A percentile compares a stretch with the other conserved stretches of the same genome.
Evolutionary conservation across 441 rosid genomes (phyloP).

Genomic region (Corymbia calophylla): DNA sequence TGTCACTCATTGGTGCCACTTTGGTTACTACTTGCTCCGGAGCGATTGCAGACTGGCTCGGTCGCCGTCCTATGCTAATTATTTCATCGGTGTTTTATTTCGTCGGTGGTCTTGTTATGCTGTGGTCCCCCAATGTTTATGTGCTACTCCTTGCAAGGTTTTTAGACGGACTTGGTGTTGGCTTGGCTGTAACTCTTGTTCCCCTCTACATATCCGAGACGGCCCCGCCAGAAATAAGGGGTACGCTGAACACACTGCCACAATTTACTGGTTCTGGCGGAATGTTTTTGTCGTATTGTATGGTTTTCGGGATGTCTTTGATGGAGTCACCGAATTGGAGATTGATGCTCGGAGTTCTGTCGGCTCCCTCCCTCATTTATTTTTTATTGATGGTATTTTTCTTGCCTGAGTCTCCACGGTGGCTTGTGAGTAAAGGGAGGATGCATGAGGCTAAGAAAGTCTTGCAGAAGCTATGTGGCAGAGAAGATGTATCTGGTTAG

Average conservation of each 20-base stretch:
- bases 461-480: slow-evolving; percentile 67
- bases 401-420: slow-evolving; percentile 92
- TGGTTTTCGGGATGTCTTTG: slow-evolving; percentile 81
- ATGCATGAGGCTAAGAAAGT: slow-evolving; percentile 76
- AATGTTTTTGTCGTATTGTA: slow-evolving; percentile 78
- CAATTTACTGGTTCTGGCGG: slow-evolving; percentile 85
- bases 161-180: slow-evolving; percentile 79
- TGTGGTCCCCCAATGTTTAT: slow-evolving; percentile 84
- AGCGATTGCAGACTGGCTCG: slow-evolving; percentile 59
- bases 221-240: slow-evolving; percentile 86
- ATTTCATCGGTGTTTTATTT: slow-evolving; percentile 67
- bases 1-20: slow-evolving; percentile 87
- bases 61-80: slow-evolving; percentile 75
- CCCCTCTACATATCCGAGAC: slow-evolving; percentile 91
- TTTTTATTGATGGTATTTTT: slow-evolving; percentile 46
- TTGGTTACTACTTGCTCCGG: slow-evolving; percentile 81
- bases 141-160: slow-evolving; percentile 66
- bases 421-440: slow-evolving; percentile 92
- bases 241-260: slow-evolving; percentile 73
- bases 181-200: slow-evolving; percentile 69
- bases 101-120: slow-evolving; percentile 61
- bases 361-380: slow-evolving; percentile 52
- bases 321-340: slow-evolving; percentile 68
- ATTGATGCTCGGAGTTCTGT: slow-evolving; percentile 85
- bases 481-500: slow-evolving; percentile 84